Conservation (phyloP, 768 basidiomycete species). For the Leucocoprinus birnbaumii region DNA sequence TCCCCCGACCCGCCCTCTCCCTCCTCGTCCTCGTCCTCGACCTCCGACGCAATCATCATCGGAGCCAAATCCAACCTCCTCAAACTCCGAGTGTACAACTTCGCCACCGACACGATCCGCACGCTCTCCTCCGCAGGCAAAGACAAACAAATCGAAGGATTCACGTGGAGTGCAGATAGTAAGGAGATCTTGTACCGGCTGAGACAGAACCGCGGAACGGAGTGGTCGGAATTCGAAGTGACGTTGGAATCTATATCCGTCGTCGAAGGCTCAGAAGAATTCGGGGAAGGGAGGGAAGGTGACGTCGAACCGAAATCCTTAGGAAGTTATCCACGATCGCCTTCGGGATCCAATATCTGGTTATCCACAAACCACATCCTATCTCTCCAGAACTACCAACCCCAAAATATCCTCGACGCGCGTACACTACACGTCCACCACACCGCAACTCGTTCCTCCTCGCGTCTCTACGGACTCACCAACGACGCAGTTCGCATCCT, state of each 20-base stretch:
- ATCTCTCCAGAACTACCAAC: constrained; percentile 27
- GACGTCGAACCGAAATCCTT: constrained; percentile 16
- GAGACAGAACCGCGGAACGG: constrained; percentile 23
- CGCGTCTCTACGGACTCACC: constrained; percentile 20
- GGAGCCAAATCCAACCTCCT: constrained; percentile 20
- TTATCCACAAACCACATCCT: constrained; percentile 24
- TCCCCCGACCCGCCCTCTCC: constrained; percentile 17
- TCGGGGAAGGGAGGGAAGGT: no score
- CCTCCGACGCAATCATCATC: constrained; percentile 28
- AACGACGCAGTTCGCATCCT: constrained; percentile 34
- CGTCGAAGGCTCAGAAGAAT: no score
- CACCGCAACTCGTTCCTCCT: constrained; percentile 1
- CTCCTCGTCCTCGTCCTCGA: no score
- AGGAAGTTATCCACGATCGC: constrained; percentile 29
- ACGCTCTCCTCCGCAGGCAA: constrained; percentile 17
- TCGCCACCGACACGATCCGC: constrained; percentile 20
- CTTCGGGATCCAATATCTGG: constrained; percentile 29
- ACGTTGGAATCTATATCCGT: constrained; percentile 24
- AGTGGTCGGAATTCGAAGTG: constrained; percentile 28
- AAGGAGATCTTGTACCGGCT: constrained; percentile 27
- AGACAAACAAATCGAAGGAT: constrained; percentile 27
- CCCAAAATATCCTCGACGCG: constrained; percentile 27
- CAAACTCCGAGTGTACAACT: constrained; percentile 23
- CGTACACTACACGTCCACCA: constrained; percentile 25
- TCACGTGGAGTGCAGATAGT: constrained; percentile 30